A percentile compares a stretch with the other conserved stretches of the same genome.
These are phyloP conservation scores for Penicillium lividum DNA, from an alignment of 495 filamentous ascomycete species.

Conservation along the genomic window DNA sequence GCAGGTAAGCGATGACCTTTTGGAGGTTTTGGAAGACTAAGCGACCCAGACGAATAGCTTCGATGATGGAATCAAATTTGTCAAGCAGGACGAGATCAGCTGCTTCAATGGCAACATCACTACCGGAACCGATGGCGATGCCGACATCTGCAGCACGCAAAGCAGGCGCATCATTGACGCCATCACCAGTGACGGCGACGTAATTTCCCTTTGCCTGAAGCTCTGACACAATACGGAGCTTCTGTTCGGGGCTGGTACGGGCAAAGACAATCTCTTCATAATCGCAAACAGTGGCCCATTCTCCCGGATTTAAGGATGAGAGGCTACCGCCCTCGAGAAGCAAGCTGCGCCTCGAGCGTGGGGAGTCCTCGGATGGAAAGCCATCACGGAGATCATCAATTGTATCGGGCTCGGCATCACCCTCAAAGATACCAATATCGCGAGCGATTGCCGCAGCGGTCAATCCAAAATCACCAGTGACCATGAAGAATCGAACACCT, in stretches of 20 bases:
- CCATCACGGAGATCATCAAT: conserved; percentile 27
- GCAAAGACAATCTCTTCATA: conserved; percentile 72
- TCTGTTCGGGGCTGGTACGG: conserved; percentile 75
- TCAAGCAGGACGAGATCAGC: conserved; percentile 84
- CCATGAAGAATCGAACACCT: conserved; percentile 63
- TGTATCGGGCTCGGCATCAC: conserved; percentile 35
- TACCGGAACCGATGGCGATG: conserved; percentile 62
- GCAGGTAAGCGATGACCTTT: conserved; percentile 60
- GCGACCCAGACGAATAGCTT: conserved; percentile 63
- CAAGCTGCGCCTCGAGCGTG: conserved; percentile 32
- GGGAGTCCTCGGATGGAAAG: conserved; percentile 8
- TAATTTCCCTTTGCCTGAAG: conserved; percentile 59
- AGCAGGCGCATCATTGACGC: conserved; percentile 70
- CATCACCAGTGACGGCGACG: conserved; percentile 78
- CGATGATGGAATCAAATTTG: conserved; percentile 65
- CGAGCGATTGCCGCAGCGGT: conserved; percentile 69
- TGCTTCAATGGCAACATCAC: conserved; percentile 72
- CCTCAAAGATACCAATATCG: conserved; percentile 65
- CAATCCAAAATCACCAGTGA: conserved; percentile 71
- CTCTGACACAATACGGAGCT: conserved; percentile 70
- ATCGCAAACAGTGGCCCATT: conserved; percentile 58
- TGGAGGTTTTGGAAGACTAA: conserved; percentile 59
- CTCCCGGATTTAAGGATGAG: conserved; percentile 53
- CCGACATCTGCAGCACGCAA: conserved; percentile 66
- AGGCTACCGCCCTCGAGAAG: conserved; percentile 56